These are phyloP conservation scores for Ophiostoma australiae DNA, from an alignment of 2,329 filamentous ascomycete genomes.

Conservation along the genomic window DNA sequence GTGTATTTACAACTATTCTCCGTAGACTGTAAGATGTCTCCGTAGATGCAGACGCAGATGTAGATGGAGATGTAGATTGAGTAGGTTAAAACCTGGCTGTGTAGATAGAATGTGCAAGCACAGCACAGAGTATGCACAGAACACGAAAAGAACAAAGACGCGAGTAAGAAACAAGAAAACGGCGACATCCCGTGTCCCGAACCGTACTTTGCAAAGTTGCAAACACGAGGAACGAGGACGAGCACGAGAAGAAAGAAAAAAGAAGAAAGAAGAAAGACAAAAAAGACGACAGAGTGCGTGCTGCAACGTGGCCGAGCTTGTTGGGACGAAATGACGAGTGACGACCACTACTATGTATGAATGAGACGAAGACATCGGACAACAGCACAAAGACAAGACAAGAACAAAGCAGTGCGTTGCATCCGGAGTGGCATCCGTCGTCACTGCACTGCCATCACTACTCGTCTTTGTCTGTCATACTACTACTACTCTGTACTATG, in stretches of 20 bases:
- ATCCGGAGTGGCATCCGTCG: not conserved
- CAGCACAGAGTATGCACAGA: not conserved
- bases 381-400: not conserved
- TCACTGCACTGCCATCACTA: not conserved
- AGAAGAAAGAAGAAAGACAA: not conserved
- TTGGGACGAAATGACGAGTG: not conserved
- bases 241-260: not conserved
- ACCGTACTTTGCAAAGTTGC: not conserved
- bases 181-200: conserved; percentile 11
- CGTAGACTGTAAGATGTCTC: not conserved
- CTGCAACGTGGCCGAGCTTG: not conserved
- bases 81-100: not conserved
- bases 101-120: not conserved
- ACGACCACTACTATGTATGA: not conserved
- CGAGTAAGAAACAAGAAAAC: not conserved
- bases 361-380: not conserved
- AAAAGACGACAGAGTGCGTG: not conserved
- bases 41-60: not conserved
- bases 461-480: too few species aligned
- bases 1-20: not conserved
- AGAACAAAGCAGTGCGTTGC: not conserved
- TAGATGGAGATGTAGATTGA: too few species aligned
- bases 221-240: not conserved
- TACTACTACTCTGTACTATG: too few species aligned
- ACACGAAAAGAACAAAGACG: not conserved